These are phyloP conservation scores for Dioscorea dumetorum DNA, from an alignment of 106 monocot genomes.

Conservation along the genomic window DNA sequence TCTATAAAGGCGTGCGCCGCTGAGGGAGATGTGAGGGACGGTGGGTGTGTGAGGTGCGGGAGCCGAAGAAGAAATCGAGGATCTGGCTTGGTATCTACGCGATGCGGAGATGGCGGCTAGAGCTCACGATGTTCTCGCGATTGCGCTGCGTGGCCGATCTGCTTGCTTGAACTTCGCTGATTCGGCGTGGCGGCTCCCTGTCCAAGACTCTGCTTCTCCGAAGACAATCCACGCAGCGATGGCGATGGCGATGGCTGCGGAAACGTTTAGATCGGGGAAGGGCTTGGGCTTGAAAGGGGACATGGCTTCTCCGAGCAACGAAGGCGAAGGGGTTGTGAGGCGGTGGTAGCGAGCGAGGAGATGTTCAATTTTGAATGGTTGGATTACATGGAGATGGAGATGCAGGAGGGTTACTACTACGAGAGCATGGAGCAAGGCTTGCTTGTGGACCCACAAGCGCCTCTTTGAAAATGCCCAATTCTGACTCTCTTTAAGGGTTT, in stretches of 20 bases:
- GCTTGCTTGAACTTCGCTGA: no score
- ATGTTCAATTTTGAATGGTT: slow-evolving; percentile 21
- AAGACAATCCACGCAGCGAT: slow-evolving; percentile 32
- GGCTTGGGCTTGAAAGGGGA: not conserved
- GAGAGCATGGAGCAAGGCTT: slow-evolving; percentile 25
- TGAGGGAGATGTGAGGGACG: no score
- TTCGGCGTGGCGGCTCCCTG: slow-evolving; percentile 33
- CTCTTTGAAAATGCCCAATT: no score
- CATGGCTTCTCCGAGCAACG: no score
- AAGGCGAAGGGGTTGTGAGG: not conserved
- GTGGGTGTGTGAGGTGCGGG: slow-evolving; percentile 63
- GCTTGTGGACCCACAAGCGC: slow-evolving; percentile 20
- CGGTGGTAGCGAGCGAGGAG: slow-evolving; percentile 15
- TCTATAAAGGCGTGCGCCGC: no score
- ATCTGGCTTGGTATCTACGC: slow-evolving; percentile 62
- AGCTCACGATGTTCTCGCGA: slow-evolving; percentile 48
- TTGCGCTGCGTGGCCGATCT: slow-evolving; percentile 36
- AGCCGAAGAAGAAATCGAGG: slow-evolving; percentile 25
- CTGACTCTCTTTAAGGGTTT: no score
- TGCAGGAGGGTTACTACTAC: slow-evolving; percentile 16
- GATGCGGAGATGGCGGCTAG: slow-evolving; percentile 47
- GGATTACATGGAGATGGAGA: slow-evolving; percentile 8
- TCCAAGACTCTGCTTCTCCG: slow-evolving; percentile 2
- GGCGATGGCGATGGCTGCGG: slow-evolving; percentile 15
- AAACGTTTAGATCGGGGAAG: slow-evolving; percentile 6